phyloP scores from a whole-genome alignment of 2,329 filamentous ascomycete genomes.

The Sclerotinia minor region DNA sequence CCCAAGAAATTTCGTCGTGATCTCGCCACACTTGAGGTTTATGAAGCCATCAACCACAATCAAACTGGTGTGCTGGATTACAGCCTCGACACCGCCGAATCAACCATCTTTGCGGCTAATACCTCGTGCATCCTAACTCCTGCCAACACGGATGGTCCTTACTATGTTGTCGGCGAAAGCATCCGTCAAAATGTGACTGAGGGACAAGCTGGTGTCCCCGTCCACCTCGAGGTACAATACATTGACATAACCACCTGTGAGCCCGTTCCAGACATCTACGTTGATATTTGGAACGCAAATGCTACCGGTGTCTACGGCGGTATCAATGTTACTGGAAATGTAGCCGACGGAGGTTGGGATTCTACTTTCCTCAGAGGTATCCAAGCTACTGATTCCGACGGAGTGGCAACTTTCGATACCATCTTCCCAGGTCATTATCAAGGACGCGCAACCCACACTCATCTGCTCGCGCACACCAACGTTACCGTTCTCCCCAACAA shows the following conservation, averaged over 20 bases:
- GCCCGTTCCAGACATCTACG: slow-evolving; percentile 41
- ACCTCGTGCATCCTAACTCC: slow-evolving; percentile 52
- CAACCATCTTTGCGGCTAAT: slow-evolving; percentile 44
- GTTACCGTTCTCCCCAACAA: slow-evolving; percentile 41
- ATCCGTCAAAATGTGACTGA: slow-evolving; percentile 52
- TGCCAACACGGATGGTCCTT: slow-evolving; percentile 55
- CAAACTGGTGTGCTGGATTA: slow-evolving; percentile 20
- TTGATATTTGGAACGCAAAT: slow-evolving; percentile 47
- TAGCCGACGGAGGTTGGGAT: slow-evolving; percentile 36
- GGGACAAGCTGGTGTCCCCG: slow-evolving; percentile 49
- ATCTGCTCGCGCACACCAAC: slow-evolving; percentile 45
- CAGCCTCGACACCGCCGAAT: slow-evolving; percentile 22
- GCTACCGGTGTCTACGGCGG: slow-evolving; percentile 45
- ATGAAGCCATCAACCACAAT: slow-evolving; percentile 27
- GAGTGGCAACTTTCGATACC: slow-evolving; percentile 46
- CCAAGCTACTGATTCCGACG: slow-evolving; percentile 45
- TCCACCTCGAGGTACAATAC: slow-evolving; percentile 54
- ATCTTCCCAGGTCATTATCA: slow-evolving; percentile 51
- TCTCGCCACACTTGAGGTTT: slow-evolving; percentile 21
- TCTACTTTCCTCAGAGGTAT: slow-evolving; percentile 45
- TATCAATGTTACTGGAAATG: slow-evolving; percentile 28
- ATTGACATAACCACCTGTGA: slow-evolving; percentile 48
- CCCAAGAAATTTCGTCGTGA: slow-evolving; percentile 25
- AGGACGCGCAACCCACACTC: slow-evolving; percentile 50
- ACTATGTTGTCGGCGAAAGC: slow-evolving; percentile 44